Conservation (phyloP, 2,329 filamentous ascomycete genomes). For the Pseudopyricularia cyperi region DNA sequence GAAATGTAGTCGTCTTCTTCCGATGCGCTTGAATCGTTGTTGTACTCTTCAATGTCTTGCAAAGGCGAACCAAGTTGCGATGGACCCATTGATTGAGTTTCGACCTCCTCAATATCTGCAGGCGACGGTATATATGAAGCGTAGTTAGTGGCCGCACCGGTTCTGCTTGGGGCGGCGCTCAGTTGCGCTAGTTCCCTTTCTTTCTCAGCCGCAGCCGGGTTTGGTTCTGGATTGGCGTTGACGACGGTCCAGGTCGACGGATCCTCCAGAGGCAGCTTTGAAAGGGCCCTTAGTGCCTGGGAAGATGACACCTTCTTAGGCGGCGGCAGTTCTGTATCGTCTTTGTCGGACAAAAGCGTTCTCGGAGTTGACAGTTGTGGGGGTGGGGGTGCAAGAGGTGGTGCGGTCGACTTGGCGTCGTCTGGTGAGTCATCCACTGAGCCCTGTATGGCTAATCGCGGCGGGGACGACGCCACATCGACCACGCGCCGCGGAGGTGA, state of each 20-base stretch:
- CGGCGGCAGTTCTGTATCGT: conserved; percentile 18
- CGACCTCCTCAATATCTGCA: background rate
- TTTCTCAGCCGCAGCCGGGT: background rate
- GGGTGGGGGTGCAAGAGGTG: background rate
- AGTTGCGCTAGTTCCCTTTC: background rate
- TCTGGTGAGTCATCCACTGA: conserved; percentile 3
- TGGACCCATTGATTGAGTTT: background rate
- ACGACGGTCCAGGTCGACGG: conserved; percentile 20
- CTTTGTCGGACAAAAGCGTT: conserved; percentile 16
- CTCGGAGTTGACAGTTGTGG: background rate
- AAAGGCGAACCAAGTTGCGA: conserved; percentile 3
- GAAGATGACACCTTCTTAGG: conserved; percentile 22
- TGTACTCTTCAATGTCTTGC: conserved; percentile 1
- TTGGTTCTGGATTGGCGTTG: conserved; percentile 10
- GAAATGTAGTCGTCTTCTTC: conserved; percentile 7
- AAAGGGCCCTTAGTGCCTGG: conserved; percentile 20
- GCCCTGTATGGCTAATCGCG: conserved; percentile 10
- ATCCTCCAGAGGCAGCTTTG: conserved; percentile 21
- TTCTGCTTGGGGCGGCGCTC: no score
- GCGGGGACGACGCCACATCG: conserved; percentile 26
- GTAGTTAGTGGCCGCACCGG: background rate
- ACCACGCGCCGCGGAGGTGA: conserved; percentile 6
- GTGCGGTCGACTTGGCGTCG: conserved; percentile 3
- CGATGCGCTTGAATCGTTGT: conserved; percentile 2
- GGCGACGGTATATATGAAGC: background rate